Evolutionary conservation across 1,284 basidiomycete genomes (phyloP), one percentile per base, ranked within the genome.

Genomic region (Naganishia albida): DNA sequence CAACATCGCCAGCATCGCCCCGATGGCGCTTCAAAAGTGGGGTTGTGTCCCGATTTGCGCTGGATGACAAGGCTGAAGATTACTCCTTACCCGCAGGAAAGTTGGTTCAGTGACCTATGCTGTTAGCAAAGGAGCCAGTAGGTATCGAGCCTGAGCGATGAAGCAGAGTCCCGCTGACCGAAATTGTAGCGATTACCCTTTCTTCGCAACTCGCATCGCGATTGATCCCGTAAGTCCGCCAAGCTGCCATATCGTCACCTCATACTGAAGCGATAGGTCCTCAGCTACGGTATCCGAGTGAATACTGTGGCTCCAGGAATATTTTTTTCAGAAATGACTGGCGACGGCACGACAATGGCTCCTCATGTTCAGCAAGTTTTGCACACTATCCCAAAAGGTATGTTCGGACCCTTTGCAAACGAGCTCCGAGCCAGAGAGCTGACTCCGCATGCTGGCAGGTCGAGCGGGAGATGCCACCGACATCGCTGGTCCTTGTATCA

Each of bases 1-100:
- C 63, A 72, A 76, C 52, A 77, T 79, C 48, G 73, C 76, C 2
- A 76, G 74, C 12, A 74, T 79, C 50, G 77, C 75, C 0, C 76
- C 72, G 15, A 67, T 74, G 28, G 72, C 73, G 26, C 72, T 74
- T 48, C 75, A 77, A 64, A 71, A 76, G 72, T 74, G 43, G 39
- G 46, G 25, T 15, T n/a, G 65, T 62, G 10, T 2, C 26, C 28
- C 16, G 44, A 18, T 3, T 13, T 23, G 15, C 7, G 2, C n/a
- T 8, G 34, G 15, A 4, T 15, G 34, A 28, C n/a, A 44, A 28
- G 3, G 40, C 54, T 51, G 40, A 56, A 34, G 10, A 34, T 10
- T 51, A 40, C 23, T 60, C n/a, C 12, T 44, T 28, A 20, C 16
- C 46, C 49, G 69, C 65, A 62, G 73, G 69, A 38, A 68, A 34